phyloP scores from a whole-genome alignment of 2,329 filamentous ascomycete genomes.

The Elsinoe fawcettii region DNA sequence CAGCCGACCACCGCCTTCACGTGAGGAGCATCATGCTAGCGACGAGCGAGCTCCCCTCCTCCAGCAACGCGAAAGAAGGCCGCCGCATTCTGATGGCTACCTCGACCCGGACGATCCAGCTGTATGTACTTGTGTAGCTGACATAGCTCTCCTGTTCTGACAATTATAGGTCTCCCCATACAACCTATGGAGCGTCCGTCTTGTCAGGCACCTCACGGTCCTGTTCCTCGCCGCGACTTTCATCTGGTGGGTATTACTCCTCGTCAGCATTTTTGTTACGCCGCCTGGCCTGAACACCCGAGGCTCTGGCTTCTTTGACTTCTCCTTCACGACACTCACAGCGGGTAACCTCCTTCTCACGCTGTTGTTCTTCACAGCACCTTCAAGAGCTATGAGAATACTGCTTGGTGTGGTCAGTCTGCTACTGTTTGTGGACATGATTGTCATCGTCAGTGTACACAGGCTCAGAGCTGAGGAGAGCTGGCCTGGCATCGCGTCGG shows the following conservation, averaged over 20 bases:
- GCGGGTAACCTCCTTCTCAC: slow-evolving; percentile 66
- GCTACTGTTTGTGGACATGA: slow-evolving; percentile 64
- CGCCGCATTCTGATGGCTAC: slow-evolving; percentile 57
- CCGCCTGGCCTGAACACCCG: slow-evolving; percentile 78
- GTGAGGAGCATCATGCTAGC: slow-evolving; percentile 37
- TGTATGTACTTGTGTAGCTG: slow-evolving; percentile 49
- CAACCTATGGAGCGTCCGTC: slow-evolving; percentile 85
- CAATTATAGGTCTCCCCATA: slow-evolving; percentile 63
- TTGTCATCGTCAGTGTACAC: slow-evolving; percentile 69
- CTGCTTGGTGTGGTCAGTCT: slow-evolving; percentile 60
- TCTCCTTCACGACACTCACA: slow-evolving; percentile 73
- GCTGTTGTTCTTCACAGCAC: slow-evolving; percentile 79
- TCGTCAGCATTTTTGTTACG: slow-evolving; percentile 87
- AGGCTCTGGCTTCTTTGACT: slow-evolving; percentile 87
- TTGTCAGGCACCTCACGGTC: slow-evolving; percentile 69
- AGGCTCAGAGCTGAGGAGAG: slow-evolving; percentile 75
- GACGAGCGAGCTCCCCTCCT: slow-evolving; percentile 61
- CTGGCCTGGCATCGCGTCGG: slow-evolving; percentile 81
- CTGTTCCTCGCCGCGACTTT: slow-evolving; percentile 68
- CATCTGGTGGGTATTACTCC: slow-evolving; percentile 83
- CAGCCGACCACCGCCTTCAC: slow-evolving; percentile 21
- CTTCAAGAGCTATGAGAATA: slow-evolving; percentile 70
- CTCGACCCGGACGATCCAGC: slow-evolving; percentile 74
- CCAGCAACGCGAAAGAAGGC: slow-evolving; percentile 43
- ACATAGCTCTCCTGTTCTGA: slow-evolving; percentile 20